Conservation (phyloP, 352 stramenopile species). For the Phytopythium litorale region DNA sequence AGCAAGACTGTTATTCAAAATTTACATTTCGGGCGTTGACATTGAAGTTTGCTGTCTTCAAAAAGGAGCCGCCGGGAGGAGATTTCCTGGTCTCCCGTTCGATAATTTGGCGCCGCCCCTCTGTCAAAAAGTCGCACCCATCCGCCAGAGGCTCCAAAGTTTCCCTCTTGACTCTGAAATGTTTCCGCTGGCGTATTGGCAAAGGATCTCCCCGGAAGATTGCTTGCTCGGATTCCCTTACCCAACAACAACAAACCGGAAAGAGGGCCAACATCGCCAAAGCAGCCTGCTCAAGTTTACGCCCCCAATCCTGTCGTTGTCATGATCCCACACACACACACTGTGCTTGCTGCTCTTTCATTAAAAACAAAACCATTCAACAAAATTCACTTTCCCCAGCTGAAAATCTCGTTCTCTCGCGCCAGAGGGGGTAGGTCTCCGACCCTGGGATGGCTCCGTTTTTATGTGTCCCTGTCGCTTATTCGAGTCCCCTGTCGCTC, state of each 20-base stretch:
- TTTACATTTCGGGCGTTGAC: not conserved
- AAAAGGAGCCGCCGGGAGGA: no score
- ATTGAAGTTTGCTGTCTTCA: not conserved
- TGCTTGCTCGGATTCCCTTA: conserved; percentile 1
- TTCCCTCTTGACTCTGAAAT: no score
- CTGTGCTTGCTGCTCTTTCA: no score
- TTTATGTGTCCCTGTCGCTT: conserved; percentile 39
- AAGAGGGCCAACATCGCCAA: not conserved
- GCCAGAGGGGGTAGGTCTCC: not conserved
- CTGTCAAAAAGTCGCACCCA: not conserved
- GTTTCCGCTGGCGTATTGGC: no score
- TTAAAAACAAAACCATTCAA: not conserved
- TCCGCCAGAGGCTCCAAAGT: no score
- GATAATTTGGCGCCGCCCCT: not conserved
- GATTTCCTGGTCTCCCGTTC: not conserved
- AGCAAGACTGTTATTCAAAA: no score
- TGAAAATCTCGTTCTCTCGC: not conserved
- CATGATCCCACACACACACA: not conserved
- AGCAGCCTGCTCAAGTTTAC: not conserved
- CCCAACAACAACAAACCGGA: not conserved
- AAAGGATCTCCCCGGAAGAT: not conserved
- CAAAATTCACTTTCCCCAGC: not conserved
- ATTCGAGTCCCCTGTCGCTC: conserved; percentile 17
- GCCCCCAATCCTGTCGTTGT: not conserved
- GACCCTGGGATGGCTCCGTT: conserved; percentile 24